Conservation (phyloP, 805 yeast species). For the Ogataea ganodermae region DNA sequence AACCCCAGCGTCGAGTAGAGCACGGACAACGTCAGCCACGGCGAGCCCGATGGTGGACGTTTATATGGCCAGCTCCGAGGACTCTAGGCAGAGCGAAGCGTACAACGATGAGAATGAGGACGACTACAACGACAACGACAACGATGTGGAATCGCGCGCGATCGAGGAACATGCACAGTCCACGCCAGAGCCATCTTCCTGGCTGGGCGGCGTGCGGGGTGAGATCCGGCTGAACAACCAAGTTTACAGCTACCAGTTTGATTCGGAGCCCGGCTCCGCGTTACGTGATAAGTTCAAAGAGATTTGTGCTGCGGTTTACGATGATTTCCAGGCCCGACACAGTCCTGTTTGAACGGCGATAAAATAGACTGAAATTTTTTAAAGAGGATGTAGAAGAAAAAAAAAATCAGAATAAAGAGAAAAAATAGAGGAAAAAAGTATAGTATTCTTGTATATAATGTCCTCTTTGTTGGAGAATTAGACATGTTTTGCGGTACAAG, state of each 20-base stretch:
- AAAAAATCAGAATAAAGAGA: background rate
- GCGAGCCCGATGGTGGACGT: conserved; percentile 16
- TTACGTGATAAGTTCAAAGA: conserved; percentile 22
- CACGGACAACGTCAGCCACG: background rate
- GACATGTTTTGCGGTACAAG: background rate
- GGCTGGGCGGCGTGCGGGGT: conserved; percentile 17
- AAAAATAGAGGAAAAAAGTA: background rate
- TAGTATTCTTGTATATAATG: too few relatives aligned
- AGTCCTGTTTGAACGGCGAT: background rate
- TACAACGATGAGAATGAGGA: conserved; percentile 2
- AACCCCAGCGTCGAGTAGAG: too few relatives aligned
- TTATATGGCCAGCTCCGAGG: conserved; percentile 4
- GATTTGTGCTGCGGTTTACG: conserved; percentile 26
- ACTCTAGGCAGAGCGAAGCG: conserved; percentile 4
- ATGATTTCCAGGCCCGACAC: conserved; percentile 16
- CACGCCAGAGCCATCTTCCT: conserved; percentile 4
- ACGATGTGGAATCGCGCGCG: conserved; percentile 25
- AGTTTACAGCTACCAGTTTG: conserved; percentile 23
- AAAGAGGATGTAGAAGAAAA: background rate
- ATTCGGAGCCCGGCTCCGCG: conserved; percentile 16
- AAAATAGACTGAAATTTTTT: background rate
- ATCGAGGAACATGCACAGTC: conserved; percentile 28
- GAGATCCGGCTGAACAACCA: conserved; percentile 23
- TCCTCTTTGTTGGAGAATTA: too few relatives aligned
- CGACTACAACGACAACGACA: conserved; percentile 16